Conservation (phyloP, 768 basidiomycete genomes). For the Russula compacta region DNA sequence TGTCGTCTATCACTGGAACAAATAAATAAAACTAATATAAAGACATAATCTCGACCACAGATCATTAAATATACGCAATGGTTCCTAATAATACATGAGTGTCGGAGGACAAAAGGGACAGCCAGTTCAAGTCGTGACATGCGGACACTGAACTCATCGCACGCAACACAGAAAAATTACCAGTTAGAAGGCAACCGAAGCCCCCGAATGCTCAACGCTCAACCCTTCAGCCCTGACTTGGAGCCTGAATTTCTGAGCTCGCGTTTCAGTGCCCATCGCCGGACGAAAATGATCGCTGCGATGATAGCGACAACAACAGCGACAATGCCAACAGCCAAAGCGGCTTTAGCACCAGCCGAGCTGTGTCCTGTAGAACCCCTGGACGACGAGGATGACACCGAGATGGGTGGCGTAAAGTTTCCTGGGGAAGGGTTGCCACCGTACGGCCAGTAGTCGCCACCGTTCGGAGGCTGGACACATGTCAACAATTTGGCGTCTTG, state of each 20-base stretch:
- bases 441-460: constrained; percentile 67
- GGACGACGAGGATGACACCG: constrained; percentile 20
- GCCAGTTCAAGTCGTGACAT: background rate
- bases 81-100: background rate
- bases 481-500: constrained; percentile 48
- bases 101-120: background rate
- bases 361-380: background rate
- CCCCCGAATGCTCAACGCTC: background rate
- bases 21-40: no score
- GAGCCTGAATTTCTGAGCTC: background rate
- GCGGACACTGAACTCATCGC: background rate
- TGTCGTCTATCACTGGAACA: background rate
- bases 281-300: constrained; percentile 37
- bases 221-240: background rate
- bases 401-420: constrained; percentile 21
- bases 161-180: no score
- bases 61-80: background rate
- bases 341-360: constrained; percentile 34
- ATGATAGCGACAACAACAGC: constrained; percentile 36
- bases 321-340: constrained; percentile 45
- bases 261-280: constrained; percentile 35
- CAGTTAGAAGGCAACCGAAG: no score
- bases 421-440: constrained; percentile 37
- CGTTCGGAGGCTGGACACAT: constrained; percentile 58
- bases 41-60: background rate